Evolutionary conservation across 495 filamentous ascomycete species (phyloP), one percentile per base, ranked within the genome.

Genomic region (Neurospora hispaniola): DNA sequence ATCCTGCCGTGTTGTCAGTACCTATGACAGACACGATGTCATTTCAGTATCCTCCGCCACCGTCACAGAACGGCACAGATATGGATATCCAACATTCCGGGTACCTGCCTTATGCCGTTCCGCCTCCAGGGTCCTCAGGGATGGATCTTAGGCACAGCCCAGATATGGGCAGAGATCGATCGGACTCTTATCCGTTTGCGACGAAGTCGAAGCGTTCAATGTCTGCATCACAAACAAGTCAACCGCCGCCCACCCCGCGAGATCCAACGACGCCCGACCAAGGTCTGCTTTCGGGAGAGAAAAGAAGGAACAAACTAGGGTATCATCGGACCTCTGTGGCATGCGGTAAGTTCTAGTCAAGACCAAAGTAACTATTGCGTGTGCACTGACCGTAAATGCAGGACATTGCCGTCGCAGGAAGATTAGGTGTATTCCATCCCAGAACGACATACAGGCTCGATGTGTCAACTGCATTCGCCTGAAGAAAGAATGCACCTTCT

Each of bases 271-370:
- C 78, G 5, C n/a, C 75, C 9, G 69, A 62, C 7, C 76, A 76
- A 70, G 81, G 82, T 70, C 44, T 77, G 82, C 81, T 84, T 82
- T 84, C 89, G 43, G 86, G 84, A 54, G 94, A 97, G 78, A 97
- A 96, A 83, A 91, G 92, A 81, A 91, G 96, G 76, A 99, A 98
- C 81, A 98, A 97, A 82, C 86, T 99, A 71, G 96, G 96, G 41
- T 99, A 99, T 81, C 95, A 98, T 85, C 90, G 96, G 73, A 98
- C 94, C 43, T 97, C 96, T 72, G 93, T 98, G 80, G 96, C 96
- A 76, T 99, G 96, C 86, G 92, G 96, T 99, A 87, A 90, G 94
- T 90, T 43, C 73, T 75, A 70, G 31, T 41, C 43, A 27, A 40
- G 11, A 27, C 48, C 48, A 27, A 59, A 59, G 4, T 6, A 44